A percentile compares a stretch with the other conserved stretches of the same genome.
These are phyloP conservation scores for Cutaneotrichosporon sp. DNA, from an alignment of 1,284 basidiomycete species.

Conservation along the genomic window DNA sequence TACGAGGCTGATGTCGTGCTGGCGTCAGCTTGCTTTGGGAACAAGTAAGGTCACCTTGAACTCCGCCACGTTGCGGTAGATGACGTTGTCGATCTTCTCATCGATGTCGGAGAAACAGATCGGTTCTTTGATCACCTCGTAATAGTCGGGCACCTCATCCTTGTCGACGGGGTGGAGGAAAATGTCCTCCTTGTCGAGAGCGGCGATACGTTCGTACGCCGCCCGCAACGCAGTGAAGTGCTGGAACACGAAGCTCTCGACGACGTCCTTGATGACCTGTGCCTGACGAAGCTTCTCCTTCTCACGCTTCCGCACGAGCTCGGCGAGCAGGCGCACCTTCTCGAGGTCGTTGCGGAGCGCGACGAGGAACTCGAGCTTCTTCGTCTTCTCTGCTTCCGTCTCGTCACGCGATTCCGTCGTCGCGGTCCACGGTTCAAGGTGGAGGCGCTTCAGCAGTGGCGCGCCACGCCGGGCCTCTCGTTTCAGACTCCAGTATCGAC, in stretches of 20 bases:
- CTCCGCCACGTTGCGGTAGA: constrained; percentile 70
- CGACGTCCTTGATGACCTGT: constrained; percentile 66
- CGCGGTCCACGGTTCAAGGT: constrained; percentile 97
- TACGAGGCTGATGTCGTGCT: constrained; percentile 82
- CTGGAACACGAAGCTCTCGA: constrained; percentile 67
- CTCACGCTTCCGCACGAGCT: constrained; percentile 77
- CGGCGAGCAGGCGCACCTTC: constrained; percentile 67
- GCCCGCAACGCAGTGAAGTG: constrained; percentile 64
- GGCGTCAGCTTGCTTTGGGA: constrained; percentile 9
- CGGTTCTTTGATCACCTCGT: constrained; percentile 77
- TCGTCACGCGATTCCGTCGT: constrained; percentile 64
- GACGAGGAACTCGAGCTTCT: constrained; percentile 79
- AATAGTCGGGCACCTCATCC: constrained; percentile 85
- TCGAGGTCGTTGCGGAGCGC: constrained; percentile 76
- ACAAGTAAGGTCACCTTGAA: constrained; percentile 64
- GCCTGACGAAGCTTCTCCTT: constrained; percentile 74
- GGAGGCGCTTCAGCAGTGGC: constrained; percentile 86
- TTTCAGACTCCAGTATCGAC: constrained; percentile 96
- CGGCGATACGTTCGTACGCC: constrained; percentile 68
- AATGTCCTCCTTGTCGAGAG: constrained; percentile 69
- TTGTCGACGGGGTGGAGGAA: constrained; percentile 81
- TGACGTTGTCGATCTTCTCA: constrained; percentile 69
- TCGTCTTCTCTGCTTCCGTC: constrained; percentile 76
- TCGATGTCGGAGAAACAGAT: constrained; percentile 88
- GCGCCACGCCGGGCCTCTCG: constrained; percentile 89